Percentiles rank a stretch among this genome's conserved stretches.
These are phyloP conservation scores for Raffaelea albimanens DNA, from an alignment of 2,329 filamentous ascomycete species.

Conservation along the genomic window DNA sequence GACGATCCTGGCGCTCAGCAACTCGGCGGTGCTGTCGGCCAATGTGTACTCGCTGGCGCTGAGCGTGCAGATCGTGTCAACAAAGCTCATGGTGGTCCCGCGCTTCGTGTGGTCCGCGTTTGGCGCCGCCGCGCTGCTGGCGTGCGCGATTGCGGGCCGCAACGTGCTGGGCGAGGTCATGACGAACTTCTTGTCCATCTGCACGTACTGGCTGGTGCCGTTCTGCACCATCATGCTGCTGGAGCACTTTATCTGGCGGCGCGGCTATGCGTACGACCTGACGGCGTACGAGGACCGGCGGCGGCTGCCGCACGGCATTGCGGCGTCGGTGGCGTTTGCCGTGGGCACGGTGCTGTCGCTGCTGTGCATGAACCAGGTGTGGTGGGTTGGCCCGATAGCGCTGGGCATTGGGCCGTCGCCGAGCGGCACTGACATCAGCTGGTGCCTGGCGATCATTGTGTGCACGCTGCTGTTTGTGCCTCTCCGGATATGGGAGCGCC, in stretches of 20 bases:
- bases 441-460: neutral
- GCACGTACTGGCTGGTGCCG: conserved; percentile 10
- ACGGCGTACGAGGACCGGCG: conserved; percentile 4
- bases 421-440: conserved; percentile 8
- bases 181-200: conserved; percentile 11
- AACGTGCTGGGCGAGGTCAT: conserved; percentile 9
- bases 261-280: conserved; percentile 8
- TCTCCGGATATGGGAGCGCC: conserved; percentile 4
- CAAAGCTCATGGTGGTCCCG: conserved; percentile 7
- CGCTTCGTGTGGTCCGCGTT: conserved; percentile 10
- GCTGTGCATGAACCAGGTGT: conserved; percentile 10
- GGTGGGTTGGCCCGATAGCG: conserved; percentile 9
- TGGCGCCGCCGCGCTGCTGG: conserved; percentile 6
- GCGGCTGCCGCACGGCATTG: conserved; percentile 8
- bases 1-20: conserved; percentile 7
- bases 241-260: conserved; percentile 11
- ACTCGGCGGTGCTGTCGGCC: conserved; percentile 5
- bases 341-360: conserved; percentile 6
- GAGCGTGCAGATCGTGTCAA: conserved; percentile 9
- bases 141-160: conserved; percentile 9
- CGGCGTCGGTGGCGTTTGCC: conserved; percentile 5
- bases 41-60: conserved; percentile 12
- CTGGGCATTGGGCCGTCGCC: conserved; percentile 2
- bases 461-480: conserved; percentile 3
- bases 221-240: conserved; percentile 9